A percentile compares a stretch with the other conserved stretches of the same genome.
Evolutionary conservation across 2,329 filamentous ascomycete species (phyloP).

Genomic region (Pezizomycotina sp.): DNA sequence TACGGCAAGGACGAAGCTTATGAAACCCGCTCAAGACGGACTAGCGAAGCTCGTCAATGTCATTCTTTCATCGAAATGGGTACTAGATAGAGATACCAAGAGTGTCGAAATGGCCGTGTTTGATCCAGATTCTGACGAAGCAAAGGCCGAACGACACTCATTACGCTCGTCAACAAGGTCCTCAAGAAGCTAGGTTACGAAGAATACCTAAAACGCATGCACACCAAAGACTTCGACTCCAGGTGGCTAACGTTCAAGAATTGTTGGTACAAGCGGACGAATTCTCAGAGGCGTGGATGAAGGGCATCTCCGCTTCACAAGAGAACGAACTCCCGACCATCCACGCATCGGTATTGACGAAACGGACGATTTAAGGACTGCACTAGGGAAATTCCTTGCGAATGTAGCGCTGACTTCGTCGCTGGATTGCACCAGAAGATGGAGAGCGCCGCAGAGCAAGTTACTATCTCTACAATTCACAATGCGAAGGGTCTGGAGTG

Average conservation of each 20-base stretch:
- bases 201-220: slow-evolving; percentile 53
- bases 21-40: slow-evolving; percentile 39
- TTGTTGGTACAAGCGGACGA: slow-evolving; percentile 66
- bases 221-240: slow-evolving; percentile 57
- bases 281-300: slow-evolving; percentile 37
- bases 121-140: slow-evolving; percentile 30
- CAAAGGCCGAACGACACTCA: slow-evolving; percentile 26
- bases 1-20: slow-evolving; percentile 38
- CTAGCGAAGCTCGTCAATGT: slow-evolving; percentile 43
- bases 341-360: too few species aligned
- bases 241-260: slow-evolving; percentile 81
- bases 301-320: slow-evolving; percentile 28
- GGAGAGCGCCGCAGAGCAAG: slow-evolving; percentile 38
- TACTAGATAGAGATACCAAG: slow-evolving; percentile 35
- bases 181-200: slow-evolving; percentile 53
- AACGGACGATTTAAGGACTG: too few species aligned
- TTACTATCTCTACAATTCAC: slow-evolving; percentile 92
- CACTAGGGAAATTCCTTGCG: slow-evolving; percentile 65
- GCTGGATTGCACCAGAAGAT: too few species aligned
- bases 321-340: too few species aligned
- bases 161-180: slow-evolving; percentile 34
- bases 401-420: slow-evolving; percentile 74
- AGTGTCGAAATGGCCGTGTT: slow-evolving; percentile 26
- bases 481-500: slow-evolving; percentile 87
- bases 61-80: slow-evolving; percentile 41